Conservation (phyloP, 2,329 filamentous ascomycete species). For the Penicillium sp. region DNA sequence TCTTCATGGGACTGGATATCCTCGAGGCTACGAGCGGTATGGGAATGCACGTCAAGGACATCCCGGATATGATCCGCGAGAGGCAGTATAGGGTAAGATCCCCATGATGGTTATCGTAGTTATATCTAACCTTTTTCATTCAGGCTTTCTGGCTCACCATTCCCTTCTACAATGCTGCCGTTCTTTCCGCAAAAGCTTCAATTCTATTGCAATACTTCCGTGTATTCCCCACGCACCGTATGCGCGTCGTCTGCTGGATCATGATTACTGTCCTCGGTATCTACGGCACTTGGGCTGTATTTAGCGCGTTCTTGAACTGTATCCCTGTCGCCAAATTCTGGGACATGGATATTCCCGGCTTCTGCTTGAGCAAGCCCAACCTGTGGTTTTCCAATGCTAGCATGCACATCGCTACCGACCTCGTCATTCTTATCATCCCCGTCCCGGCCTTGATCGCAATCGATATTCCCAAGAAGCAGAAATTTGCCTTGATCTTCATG, state of each 20-base stretch:
- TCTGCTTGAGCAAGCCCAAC: slow-evolving; percentile 36
- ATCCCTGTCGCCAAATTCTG: slow-evolving; percentile 36
- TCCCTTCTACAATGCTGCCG: slow-evolving; percentile 37
- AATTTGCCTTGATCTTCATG: slow-evolving; percentile 38
- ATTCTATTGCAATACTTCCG: slow-evolving; percentile 49
- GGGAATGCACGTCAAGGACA: slow-evolving; percentile 32
- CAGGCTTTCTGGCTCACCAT: slow-evolving; percentile 38
- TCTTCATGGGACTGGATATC: slow-evolving; percentile 35
- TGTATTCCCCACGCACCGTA: slow-evolving; percentile 38
- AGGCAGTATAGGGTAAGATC: slow-evolving; percentile 32
- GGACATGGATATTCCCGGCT: slow-evolving; percentile 25
- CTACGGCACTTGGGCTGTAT: slow-evolving; percentile 34
- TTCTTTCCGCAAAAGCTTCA: slow-evolving; percentile 43
- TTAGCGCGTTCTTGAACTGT: slow-evolving; percentile 36
- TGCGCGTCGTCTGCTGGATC: slow-evolving; percentile 35
- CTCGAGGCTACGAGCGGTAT: slow-evolving; percentile 34
- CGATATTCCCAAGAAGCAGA: slow-evolving; percentile 42
- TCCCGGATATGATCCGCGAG: slow-evolving; percentile 26
- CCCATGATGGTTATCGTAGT: neutral
- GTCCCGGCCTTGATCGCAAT: slow-evolving; percentile 41
- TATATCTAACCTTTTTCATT: neutral
- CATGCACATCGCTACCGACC: slow-evolving; percentile 44
- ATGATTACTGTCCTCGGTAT: slow-evolving; percentile 35
- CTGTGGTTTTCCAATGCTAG: slow-evolving; percentile 45
- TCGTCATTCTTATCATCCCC: slow-evolving; percentile 43